Evolutionary conservation across 78 protist genomes (phyloP), one percentile per base, ranked within the genome.

Genomic region (Protostelium mycophagum): DNA sequence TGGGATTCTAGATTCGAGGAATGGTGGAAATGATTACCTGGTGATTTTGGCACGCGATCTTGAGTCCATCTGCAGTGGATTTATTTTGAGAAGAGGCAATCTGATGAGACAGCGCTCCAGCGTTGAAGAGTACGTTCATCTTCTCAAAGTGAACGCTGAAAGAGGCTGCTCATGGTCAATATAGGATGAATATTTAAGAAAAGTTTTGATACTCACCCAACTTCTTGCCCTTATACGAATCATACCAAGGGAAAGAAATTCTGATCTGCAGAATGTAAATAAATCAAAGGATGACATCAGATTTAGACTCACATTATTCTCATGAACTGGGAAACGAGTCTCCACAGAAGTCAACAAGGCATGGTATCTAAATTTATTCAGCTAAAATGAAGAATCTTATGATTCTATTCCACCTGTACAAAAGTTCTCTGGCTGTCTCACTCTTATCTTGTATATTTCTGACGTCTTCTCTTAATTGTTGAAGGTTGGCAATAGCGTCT

Each of bases 231-330:
- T 28, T 92, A 85, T 73, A 92, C 35, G 91, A 35, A 88, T 92
- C 94, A 84, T 90, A 89, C 94, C 94, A 92, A 36, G 88, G 89
- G 35, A 92, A 88, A 38, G 36, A 63, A n/a, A 92, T 89, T 84
- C 94, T 87, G 35, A 92, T 90, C 94, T 92, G 88, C 63, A 38
- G 16, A 28, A 35, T 0, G 16, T 25, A 51, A 5, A 51, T 51
- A 16, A 51, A 51, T 51, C 73, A 16, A 51, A 25, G 73, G 73
- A 25, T 5, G 16, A 5, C 31, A 51, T 51, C 73, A 51, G 16
- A 25, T 16, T 5, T 25, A 85, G 73, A 37, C 36, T 85, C 89
- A 92, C 94, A 92, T 92, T 92, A 51, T 37, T 85, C 38, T 92
- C 94, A 36, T 87, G 38, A 28, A 92, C 88, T 92, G 94, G 94